These are phyloP conservation scores for Harrya chromipes DNA, from an alignment of 768 basidiomycete genomes.

Conservation along the genomic window DNA sequence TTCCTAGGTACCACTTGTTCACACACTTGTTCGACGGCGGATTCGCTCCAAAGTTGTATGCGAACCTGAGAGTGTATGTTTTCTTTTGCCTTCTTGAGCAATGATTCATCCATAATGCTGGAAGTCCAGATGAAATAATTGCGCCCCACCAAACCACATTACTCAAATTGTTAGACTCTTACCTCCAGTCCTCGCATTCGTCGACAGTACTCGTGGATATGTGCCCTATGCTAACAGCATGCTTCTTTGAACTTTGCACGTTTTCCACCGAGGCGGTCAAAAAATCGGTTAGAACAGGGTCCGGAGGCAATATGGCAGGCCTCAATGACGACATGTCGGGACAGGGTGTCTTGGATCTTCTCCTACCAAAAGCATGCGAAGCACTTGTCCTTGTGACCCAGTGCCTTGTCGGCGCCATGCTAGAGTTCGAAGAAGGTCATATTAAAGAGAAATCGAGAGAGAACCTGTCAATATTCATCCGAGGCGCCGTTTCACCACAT, in stretches of 20 bases:
- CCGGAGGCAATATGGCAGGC: conserved; percentile 8
- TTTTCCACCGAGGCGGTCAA: conserved; percentile 56
- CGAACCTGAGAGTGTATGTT: conserved; percentile 57
- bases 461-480: conserved; percentile 40
- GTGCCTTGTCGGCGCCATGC: conserved; percentile 62
- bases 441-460: conserved; percentile 7
- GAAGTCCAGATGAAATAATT: conserved; percentile 66
- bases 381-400: conserved; percentile 77
- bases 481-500: conserved; percentile 39
- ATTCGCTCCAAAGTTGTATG: conserved; percentile 58
- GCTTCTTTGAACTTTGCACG: conserved; percentile 57
- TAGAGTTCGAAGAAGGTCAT: conserved; percentile 40
- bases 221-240: conserved; percentile 56
- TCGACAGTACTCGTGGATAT: conserved; percentile 39
- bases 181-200: conserved; percentile 57
- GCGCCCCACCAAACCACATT: conserved; percentile 86
- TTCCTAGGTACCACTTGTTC: conserved; percentile 60
- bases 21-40: conserved; percentile 59
- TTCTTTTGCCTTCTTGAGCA: background rate
- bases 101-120: conserved; percentile 14
- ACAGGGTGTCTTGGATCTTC: conserved; percentile 54
- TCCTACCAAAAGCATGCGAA: conserved; percentile 77
- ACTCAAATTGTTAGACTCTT: conserved; percentile 84
- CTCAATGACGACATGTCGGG: conserved; percentile 10
- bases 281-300: conserved; percentile 38